A percentile compares a stretch with the other conserved stretches of the same genome.
Conservation (phyloP, 805 yeast species). For the Suhomyces tanzawaensis region DNA sequence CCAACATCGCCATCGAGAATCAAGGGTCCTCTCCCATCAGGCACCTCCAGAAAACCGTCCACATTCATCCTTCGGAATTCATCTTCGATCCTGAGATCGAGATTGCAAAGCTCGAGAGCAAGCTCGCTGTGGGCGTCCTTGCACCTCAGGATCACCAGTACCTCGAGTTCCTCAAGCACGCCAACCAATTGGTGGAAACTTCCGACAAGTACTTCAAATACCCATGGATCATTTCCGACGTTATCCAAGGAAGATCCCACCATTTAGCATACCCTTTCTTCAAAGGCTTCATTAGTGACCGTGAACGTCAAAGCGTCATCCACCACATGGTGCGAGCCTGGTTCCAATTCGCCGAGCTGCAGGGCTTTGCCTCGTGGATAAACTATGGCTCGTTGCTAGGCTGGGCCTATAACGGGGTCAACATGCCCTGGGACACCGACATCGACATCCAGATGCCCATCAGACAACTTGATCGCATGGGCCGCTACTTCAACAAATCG, state of each 20-base stretch:
- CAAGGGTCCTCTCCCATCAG: constrained; percentile 1
- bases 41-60: constrained; percentile 11
- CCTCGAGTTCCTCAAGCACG: constrained; percentile 28
- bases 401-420: constrained; percentile 52
- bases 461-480: constrained; percentile 42
- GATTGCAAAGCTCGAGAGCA: constrained; percentile 22
- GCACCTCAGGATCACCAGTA: constrained; percentile 20
- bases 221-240: constrained; percentile 39
- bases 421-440: constrained; percentile 58
- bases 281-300: constrained; percentile 13
- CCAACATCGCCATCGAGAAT: neutral
- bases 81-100: constrained; percentile 29
- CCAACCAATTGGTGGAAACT: constrained; percentile 16
- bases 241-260: constrained; percentile 31
- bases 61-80: constrained; percentile 25
- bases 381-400: constrained; percentile 40
- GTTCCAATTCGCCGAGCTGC: constrained; percentile 41
- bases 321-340: constrained; percentile 44
- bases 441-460: constrained; percentile 50
- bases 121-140: constrained; percentile 13
- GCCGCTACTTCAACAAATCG: constrained; percentile 44
- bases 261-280: constrained; percentile 35
- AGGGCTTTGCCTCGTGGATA: constrained; percentile 39
- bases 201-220: constrained; percentile 37
- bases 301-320: constrained; percentile 32